These are phyloP conservation scores for Pachysandra terminalis DNA, from an alignment of 164 flowering plant species.

Conservation along the genomic window DNA sequence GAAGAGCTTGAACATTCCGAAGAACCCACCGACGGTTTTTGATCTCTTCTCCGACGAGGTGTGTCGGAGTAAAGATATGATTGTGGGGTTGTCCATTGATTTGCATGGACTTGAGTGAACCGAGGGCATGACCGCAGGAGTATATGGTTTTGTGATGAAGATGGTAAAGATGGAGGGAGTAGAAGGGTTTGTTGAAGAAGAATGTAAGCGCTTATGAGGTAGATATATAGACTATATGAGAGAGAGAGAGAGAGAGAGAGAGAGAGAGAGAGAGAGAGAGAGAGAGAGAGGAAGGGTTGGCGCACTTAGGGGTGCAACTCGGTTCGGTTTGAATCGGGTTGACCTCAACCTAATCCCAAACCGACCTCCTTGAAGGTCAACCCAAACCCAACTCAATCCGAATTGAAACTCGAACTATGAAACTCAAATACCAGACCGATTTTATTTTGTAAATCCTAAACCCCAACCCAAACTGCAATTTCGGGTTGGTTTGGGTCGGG, in stretches of 20 bases:
- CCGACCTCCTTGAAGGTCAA: too few relatives aligned
- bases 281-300: too few relatives aligned
- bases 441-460: too few relatives aligned
- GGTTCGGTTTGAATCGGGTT: too few relatives aligned
- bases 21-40: conserved; percentile 35
- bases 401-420: too few relatives aligned
- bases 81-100: conserved; percentile 56
- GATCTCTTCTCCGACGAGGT: conserved; percentile 33
- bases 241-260: not conserved
- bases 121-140: conserved; percentile 23
- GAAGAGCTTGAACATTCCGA: conserved; percentile 76
- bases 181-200: not conserved
- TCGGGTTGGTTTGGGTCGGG: too few relatives aligned
- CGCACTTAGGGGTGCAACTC: too few relatives aligned
- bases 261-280: too few relatives aligned
- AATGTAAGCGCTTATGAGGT: not conserved
- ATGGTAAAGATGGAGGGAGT: not conserved
- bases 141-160: not conserved
- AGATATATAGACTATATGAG: conserved; percentile 8
- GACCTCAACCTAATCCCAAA: too few relatives aligned
- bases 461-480: too few relatives aligned
- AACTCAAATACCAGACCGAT: too few relatives aligned
- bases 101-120: conserved; percentile 37
- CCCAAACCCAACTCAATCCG: too few relatives aligned
- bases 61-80: conserved; percentile 50